Base-by-base conservation (phyloP, 768 basidiomycete species). In the Crepidotus variabilis region DNA sequence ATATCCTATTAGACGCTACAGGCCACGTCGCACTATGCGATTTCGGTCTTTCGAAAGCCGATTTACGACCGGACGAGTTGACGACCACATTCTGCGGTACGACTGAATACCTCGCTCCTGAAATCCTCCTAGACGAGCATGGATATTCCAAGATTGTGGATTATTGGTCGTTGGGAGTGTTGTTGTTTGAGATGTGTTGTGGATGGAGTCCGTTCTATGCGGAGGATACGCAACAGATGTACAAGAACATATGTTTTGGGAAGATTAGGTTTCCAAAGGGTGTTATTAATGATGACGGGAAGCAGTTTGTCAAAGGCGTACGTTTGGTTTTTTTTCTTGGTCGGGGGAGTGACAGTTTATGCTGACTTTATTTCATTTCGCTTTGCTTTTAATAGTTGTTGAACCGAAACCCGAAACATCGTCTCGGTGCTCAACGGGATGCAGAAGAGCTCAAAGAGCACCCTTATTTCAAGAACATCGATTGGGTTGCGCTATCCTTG, bases 1-100 rank as follows among this genome's bases (percentile, higher is more conserved):
- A 99, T 70, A 98, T 99, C 65, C 85, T 99, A 39, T 79, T 99
- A 43, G 97, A 99, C 66, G 96, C 97, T 10, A 98, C 96, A 0
- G 97, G 97, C 10, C 97, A 99, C 66, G 92, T 99, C 60, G 96
- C 97, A 1, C 83, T 99, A 1, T 99, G 97, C 71, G 97, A 99
- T 70, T 99, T 99, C 71, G 97, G 97, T 6, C 79, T 99, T 16
- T 98, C 95, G 56, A 98, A 99, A 70, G 92, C 94, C 35, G 94
- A 98, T 76, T 78, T 98, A 2, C 87, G 89, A 0, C 80, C 93
- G 2, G 93, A 96, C 68, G 91, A 98, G 68, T 80, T 99, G 56
- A 98, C 97, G n/a, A 98, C 95, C 56, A 98, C 97, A 1, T 99
- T 99, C 70, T 98, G 97, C 68, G 97, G 97, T 35, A 99, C 97